phyloP scores from a whole-genome alignment of 768 basidiomycete genomes.

The Trametes meyenii region DNA sequence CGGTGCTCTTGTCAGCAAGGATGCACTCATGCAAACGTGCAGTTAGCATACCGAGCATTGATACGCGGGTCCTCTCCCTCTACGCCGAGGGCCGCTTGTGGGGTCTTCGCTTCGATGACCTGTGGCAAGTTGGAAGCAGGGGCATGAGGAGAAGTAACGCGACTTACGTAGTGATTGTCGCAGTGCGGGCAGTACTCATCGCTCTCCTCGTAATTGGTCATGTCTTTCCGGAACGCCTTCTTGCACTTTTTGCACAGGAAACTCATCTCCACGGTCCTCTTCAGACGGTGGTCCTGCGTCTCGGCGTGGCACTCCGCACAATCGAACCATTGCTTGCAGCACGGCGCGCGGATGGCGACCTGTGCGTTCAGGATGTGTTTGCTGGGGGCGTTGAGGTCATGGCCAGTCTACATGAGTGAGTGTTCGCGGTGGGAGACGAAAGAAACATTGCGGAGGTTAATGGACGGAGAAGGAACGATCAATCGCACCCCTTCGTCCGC shows the following conservation, averaged over 20 bases:
- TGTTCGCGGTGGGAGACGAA: background rate
- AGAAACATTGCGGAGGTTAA: background rate
- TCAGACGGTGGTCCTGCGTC: conserved; percentile 68
- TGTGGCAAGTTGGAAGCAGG: conserved; percentile 35
- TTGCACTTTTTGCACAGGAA: conserved; percentile 90
- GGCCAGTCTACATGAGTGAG: conserved; percentile 8
- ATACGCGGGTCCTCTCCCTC: conserved; percentile 91
- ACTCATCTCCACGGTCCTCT: conserved; percentile 80
- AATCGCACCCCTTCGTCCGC: background rate
- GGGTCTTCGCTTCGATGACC: conserved; percentile 93
- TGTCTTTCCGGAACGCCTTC: conserved; percentile 97
- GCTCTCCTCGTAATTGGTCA: conserved; percentile 89
- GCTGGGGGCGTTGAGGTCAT: conserved; percentile 43
- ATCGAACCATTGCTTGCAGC: conserved; percentile 98
- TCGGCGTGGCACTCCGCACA: conserved; percentile 96
- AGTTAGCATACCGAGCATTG: conserved; percentile 70
- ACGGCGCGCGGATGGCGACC: conserved; percentile 93
- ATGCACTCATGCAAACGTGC: too few species aligned
- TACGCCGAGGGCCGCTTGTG: conserved; percentile 80
- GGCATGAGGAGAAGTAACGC: background rate
- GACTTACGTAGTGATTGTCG: conserved; percentile 93
- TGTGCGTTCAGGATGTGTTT: conserved; percentile 97
- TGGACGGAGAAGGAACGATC: background rate
- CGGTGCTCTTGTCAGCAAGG: background rate
- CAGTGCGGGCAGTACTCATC: conserved; percentile 99